phyloP scores from a whole-genome alignment of 2,329 filamentous ascomycete genomes.

The Beauveria asiatica region DNA sequence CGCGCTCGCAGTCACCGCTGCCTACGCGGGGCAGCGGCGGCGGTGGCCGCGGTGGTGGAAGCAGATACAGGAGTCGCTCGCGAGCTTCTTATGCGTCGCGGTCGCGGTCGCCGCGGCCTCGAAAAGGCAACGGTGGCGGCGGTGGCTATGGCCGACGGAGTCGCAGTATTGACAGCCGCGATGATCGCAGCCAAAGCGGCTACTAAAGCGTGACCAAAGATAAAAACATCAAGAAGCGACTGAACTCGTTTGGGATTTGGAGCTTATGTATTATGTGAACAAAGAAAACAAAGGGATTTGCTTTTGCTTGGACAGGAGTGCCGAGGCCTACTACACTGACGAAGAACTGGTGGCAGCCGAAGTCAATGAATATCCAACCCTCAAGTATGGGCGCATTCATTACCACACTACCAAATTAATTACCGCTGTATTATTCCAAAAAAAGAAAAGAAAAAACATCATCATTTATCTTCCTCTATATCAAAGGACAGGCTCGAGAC shows the following conservation, averaged over 20 bases:
- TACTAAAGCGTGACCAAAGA: constrained; percentile 12
- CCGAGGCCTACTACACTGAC: neutral
- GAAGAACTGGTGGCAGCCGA: neutral
- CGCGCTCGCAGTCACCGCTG: constrained; percentile 10
- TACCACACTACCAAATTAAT: neutral
- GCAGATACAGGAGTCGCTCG: constrained; percentile 38
- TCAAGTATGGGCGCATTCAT: neutral
- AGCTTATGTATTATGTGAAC: neutral
- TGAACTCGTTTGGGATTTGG: too few species aligned
- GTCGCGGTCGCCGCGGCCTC: constrained; percentile 37
- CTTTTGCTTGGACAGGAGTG: neutral
- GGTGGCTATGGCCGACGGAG: constrained; percentile 35
- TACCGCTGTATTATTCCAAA: neutral
- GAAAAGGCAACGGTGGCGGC: constrained; percentile 22
- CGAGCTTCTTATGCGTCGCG: constrained; percentile 36
- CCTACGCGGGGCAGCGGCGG: constrained; percentile 9
- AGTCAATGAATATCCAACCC: too few species aligned
- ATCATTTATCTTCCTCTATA: neutral
- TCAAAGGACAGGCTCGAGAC: neutral
- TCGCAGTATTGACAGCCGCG: constrained; percentile 32
- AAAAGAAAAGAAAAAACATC: too few species aligned
- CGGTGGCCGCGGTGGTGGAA: constrained; percentile 20
- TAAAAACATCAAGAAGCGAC: neutral
- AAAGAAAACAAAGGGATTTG: neutral
- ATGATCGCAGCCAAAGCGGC: constrained; percentile 27